Evolutionary conservation across 306 rosid genomes (phyloP), one percentile per base, ranked within the genome.

Genomic region (Biancaea sappan): DNA sequence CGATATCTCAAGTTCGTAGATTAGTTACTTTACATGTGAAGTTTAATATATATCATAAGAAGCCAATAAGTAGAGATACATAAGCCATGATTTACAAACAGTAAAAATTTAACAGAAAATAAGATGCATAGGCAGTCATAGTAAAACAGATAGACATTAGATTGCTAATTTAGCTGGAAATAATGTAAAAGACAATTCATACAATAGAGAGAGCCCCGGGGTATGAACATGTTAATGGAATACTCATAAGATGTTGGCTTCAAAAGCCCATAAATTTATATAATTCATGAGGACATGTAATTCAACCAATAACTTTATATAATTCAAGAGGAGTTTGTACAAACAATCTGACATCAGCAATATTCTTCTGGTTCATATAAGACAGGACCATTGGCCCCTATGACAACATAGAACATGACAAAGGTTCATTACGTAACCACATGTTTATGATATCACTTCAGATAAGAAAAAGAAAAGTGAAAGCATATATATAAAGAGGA

Each of bases 361-460:
- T 73, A 62, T 64, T 64, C 56, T 46, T 57, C 56, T 41, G 56
- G 80, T 63, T 35, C 61, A 69, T 26, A 40, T 32, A 66, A 59
- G 73, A 77, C 83, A 84, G 40, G 60, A 61, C 74, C 52, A 14
- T 37, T 60, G 84, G 79, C 29, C 77, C 72, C 43, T 53, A 61
- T 14, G 67, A 60, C 66, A 65, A 60, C 66, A 66, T 21, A 70
- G 54, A 35, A 75, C 66, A 43, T 32, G 37, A 18, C 16, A 69
- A 57, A 64, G 68, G 53, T 72, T 61, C 31, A 29, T 66, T n/a
- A 11, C 2, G 24, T 3, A 66, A 50, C 47, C 43, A 66, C 66
- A 57, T 19, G 52, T 60, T 52, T 21, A 53, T 0, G 24, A 53
- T 28, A 60, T 22, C 63, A 59, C 60, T 29, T 75, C 56, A 74